Evolutionary conservation across 2,329 filamentous ascomycete genomes (phyloP), one percentile per base, ranked within the genome.

Genomic region (Fusarium haematococcum): DNA sequence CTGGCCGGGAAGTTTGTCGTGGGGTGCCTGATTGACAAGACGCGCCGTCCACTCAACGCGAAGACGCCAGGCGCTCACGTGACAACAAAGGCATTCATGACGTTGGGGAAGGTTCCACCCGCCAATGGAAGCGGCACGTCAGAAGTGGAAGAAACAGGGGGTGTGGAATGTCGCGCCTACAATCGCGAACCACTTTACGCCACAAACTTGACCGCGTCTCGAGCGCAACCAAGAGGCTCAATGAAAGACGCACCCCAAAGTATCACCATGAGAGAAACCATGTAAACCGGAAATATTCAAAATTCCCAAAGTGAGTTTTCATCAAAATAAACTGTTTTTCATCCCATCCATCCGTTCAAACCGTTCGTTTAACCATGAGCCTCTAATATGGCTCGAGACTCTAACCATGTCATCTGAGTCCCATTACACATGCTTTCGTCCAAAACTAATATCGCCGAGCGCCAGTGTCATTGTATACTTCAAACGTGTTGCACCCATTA

Each of bases 11-110:
- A n/a, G 48, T 52, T 52, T 66, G 61, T 32, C 69, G 72, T 70
- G 71, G 74, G 70, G 65, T 69, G 54, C 65, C 63, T 74, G 54
- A 65, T 69, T 74, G 61, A 54, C 45, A 65, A 68, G 66, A 70
- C 67, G 70, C 65, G 69, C 63, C 70, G 30, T 35, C 57, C 71
- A 78, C 71, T 75, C 67, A 78, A 84, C 83, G 82, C 83, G 83
- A 83, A 81, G 71, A 59, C 72, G 60, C 70, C 81, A 83, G 81
- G 81, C 77, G 74, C 73, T 81, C 81, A 83, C 81, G 71, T 83
- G 82, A 80, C 59, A 67, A 65, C 3, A 69, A 11, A 56, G 50
- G 25, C 23, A 50, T 43, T 37, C 30, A 48, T 65, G 50, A 64
- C 62, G 62, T 20, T 57, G 25, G 33, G 41, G 43, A 35, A 39